phyloP scores from a whole-genome alignment of 1,284 basidiomycete genomes.

The Sanghuangporus baumii region DNA sequence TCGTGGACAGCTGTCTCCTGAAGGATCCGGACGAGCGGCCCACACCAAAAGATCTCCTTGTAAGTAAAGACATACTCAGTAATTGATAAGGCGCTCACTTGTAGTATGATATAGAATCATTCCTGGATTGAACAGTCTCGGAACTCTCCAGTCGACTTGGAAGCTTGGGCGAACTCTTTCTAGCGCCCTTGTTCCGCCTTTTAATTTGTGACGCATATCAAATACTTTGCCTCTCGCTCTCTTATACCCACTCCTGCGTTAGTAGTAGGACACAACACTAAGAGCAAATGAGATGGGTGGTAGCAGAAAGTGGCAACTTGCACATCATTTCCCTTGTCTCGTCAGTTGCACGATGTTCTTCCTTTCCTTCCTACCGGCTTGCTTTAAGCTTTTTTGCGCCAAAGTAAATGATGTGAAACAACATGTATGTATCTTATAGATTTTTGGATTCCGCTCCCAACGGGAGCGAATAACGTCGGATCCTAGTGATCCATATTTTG shows the following conservation, averaged over 20 bases:
- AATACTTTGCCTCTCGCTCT: background rate
- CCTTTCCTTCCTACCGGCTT: background rate
- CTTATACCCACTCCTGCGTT: background rate
- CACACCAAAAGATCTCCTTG: constrained; percentile 80
- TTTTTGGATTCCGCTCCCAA: constrained; percentile 1
- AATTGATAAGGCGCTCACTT: constrained; percentile 3
- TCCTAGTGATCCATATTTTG: background rate
- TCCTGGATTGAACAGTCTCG: constrained; percentile 51
- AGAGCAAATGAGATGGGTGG: background rate
- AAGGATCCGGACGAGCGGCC: constrained; percentile 77
- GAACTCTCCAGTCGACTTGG: constrained; percentile 47
- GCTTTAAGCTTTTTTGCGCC: background rate
- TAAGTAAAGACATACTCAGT: constrained; percentile 31
- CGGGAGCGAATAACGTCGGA: background rate
- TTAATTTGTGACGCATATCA: background rate
- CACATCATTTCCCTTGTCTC: background rate
- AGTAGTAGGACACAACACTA: background rate
- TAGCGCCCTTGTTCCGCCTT: constrained; percentile 24
- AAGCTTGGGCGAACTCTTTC: constrained; percentile 60
- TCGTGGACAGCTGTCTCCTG: constrained; percentile 78
- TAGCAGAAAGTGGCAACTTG: background rate
- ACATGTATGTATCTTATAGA: constrained; percentile 14
- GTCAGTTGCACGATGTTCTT: background rate
- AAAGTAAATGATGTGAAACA: constrained; percentile 1
- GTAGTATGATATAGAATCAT: constrained; percentile 40